phyloP scores from a whole-genome alignment of 2,329 filamentous ascomycete genomes.

The Alternaria longipes region DNA sequence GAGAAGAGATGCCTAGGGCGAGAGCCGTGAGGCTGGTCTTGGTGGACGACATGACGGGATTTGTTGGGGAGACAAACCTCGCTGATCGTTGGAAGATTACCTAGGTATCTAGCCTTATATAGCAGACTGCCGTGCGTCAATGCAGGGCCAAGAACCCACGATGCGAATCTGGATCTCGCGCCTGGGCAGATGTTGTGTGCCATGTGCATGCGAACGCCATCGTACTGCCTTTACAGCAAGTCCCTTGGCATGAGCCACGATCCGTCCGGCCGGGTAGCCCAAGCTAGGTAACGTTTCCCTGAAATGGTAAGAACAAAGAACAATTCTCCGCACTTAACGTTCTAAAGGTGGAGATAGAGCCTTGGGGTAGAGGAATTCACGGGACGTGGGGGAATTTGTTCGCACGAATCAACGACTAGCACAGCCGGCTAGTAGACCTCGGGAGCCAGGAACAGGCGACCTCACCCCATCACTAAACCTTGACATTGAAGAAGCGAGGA shows the following conservation, averaged over 20 bases:
- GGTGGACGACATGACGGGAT: background rate
- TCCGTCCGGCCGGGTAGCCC: background rate
- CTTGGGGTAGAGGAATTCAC: background rate
- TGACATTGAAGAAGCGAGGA: background rate
- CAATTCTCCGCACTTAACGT: background rate
- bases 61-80: background rate
- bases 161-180: background rate
- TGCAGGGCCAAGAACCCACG: background rate
- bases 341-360: background rate
- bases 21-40: slow-evolving; percentile 1
- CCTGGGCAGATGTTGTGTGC: slow-evolving; percentile 1
- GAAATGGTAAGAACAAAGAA: background rate
- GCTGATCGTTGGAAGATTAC: background rate
- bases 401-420: slow-evolving; percentile 1
- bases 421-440: background rate
- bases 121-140: background rate
- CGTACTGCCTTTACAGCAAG: background rate
- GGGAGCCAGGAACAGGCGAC: background rate
- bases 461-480: background rate
- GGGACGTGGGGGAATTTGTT: background rate
- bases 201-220: background rate
- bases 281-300: background rate
- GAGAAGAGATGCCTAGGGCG: background rate
- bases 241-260: background rate
- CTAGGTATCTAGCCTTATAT: background rate